These are phyloP conservation scores for Coemansia sp. DNA, from an alignment of 192 early-diverging fungal genomes.

Conservation along the genomic window DNA sequence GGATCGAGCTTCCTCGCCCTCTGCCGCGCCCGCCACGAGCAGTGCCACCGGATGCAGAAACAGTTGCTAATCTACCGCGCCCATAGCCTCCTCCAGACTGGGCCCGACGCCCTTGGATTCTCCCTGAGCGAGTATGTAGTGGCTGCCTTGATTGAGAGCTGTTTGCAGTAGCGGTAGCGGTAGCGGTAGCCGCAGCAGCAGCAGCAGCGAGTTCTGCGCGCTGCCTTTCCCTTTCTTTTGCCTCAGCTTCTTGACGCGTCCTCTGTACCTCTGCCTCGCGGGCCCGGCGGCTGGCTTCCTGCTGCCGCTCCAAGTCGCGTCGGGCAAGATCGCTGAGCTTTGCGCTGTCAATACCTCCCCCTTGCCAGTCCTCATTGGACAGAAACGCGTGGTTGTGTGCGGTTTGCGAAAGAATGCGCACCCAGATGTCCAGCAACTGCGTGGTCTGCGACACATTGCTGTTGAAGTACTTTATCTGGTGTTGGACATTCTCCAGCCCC, in stretches of 20 bases:
- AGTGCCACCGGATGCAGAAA: neutral
- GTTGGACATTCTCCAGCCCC: slow-evolving; percentile 46
- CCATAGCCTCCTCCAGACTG: slow-evolving; percentile 15
- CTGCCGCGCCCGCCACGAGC: slow-evolving; percentile 19
- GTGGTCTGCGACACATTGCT: slow-evolving; percentile 59
- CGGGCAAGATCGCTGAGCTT: slow-evolving; percentile 29
- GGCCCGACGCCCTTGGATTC: slow-evolving; percentile 12
- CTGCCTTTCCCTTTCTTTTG: slow-evolving; percentile 34
- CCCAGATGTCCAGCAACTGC: slow-evolving; percentile 59
- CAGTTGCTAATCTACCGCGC: neutral
- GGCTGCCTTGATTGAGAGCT: slow-evolving; percentile 8
- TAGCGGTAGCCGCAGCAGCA: neutral
- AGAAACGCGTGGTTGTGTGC: slow-evolving; percentile 56
- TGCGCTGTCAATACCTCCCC: slow-evolving; percentile 39
- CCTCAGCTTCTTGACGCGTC: slow-evolving; percentile 22
- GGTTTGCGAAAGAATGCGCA: slow-evolving; percentile 57
- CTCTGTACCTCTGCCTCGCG: slow-evolving; percentile 18
- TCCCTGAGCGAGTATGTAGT: slow-evolving; percentile 13
- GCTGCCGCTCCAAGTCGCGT: slow-evolving; percentile 28
- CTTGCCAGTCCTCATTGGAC: slow-evolving; percentile 56
- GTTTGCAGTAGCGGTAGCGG: neutral
- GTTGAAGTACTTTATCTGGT: slow-evolving; percentile 56
- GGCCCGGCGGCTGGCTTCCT: slow-evolving; percentile 31
- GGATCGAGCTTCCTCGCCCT: slow-evolving; percentile 21
- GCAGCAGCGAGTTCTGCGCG: slow-evolving; percentile 27